A percentile compares a stretch with the other conserved stretches of the same genome.
These are phyloP conservation scores for Camellia sinensis DNA, from an alignment of 148 eudicot genomes.

Conservation along the genomic window DNA sequence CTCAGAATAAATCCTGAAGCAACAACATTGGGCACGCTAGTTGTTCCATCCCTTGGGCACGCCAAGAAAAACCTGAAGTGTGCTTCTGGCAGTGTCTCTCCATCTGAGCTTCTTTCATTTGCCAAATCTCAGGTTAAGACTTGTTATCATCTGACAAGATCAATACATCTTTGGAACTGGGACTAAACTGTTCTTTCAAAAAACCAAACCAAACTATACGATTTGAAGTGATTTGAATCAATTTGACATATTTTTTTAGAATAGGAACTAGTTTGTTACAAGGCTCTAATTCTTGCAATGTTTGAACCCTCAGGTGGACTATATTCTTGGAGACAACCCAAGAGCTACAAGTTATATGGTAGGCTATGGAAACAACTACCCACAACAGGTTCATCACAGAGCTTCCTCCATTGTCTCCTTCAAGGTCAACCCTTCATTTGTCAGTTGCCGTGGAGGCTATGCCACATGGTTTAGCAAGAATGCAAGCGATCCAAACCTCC, in stretches of 20 bases:
- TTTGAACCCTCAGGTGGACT: conserved; percentile 57
- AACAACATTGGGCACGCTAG: too few species aligned
- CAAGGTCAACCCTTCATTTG: conserved; percentile 68
- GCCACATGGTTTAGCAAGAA: conserved; percentile 89
- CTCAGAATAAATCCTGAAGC: too few species aligned
- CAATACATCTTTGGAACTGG: background rate
- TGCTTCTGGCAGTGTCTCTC: conserved; percentile 44
- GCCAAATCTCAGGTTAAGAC: conserved; percentile 80
- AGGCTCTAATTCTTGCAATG: background rate
- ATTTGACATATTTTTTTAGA: too few species aligned
- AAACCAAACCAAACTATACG: too few species aligned
- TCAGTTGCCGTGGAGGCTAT: conserved; percentile 85
- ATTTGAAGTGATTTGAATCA: too few species aligned
- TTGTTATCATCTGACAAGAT: too few species aligned
- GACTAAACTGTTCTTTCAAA: too few species aligned
- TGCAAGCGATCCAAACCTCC: conserved; percentile 80
- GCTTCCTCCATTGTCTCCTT: conserved; percentile 83
- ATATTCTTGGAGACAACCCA: conserved; percentile 99
- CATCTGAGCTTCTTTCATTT: conserved; percentile 61
- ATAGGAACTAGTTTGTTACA: background rate
- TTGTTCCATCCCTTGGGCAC: too few species aligned
- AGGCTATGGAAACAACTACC: conserved; percentile 89
- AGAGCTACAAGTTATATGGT: conserved; percentile 99
- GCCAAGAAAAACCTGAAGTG: conserved; percentile 58
- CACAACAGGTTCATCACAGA: conserved; percentile 88